Evolutionary conservation across 192 early-diverging fungal genomes (phyloP), one percentile per base, ranked within the genome.

Genomic region (Ambispora gerdemannii): DNA sequence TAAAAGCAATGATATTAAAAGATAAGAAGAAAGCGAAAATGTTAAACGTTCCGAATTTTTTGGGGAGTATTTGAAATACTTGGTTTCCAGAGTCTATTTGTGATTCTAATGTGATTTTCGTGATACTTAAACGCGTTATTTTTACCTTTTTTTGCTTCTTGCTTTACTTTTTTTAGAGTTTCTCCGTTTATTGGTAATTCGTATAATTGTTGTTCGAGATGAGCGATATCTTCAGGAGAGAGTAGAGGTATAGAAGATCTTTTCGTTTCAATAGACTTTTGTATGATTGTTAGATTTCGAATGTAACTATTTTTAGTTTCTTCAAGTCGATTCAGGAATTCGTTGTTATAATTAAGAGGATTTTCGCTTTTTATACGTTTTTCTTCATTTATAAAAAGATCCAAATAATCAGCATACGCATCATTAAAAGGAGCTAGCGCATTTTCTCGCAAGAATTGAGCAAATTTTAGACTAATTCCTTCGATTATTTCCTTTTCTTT

Each of bases 391-490:
- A 77, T 47, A 27, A 55, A 50, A 70, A 25, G 35, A 67, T 74
- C 51, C 25, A 72, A 32, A 17, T 77, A 63, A 43, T 77, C 62
- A 30, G 62, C 34, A 67, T 63, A 34, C 60, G 61, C 51, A 65
- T 77, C 72, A 43, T 71, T 71, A 34, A 32, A 71, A 17, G 70
- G 24, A 25, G 70, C 49, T 27, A 71, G 61, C 28, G 76, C 72
- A 36, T 74, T 77, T 63, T 77, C 72, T 50, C 58, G 59, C n/a
- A 74, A 59, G 27, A 77, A 77, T 19, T 63, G 59, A 19, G 65
- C 63, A 61, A 77, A 74, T 35, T 38, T 64, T 49, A 71, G 34
- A 0, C 47, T 63, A 43, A 61, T 63, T 2, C 58, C 55, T 38
- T 68, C 64, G 49, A 77, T 73, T 8, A 32, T 19, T 24, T 47